Base-by-base conservation (phyloP, 805 yeast genomes). In the Ogataea paradorogensis region DNA sequence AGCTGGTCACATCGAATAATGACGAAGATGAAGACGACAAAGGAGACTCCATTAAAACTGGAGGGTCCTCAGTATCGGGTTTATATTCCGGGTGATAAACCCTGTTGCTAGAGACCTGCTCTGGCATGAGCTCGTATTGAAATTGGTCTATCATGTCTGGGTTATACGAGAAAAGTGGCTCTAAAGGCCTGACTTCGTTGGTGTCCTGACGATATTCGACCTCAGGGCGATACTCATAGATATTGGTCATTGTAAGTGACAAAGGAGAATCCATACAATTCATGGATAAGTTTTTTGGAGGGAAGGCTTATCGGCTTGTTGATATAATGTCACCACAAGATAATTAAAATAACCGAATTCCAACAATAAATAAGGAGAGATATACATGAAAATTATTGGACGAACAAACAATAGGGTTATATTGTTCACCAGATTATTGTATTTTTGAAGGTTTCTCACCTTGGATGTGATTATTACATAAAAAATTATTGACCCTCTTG, bases 21-120 rank as follows among this genome's bases (percentile, higher is more conserved):
- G 53, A 45, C 7, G 51, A 47, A 4, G 54, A 46, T 1, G 50
- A 44, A 4, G 53, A 45, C n/a, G 53, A 50, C 13, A 45, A 20
- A 1, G 54, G 54, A 9, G 51, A 50, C 36, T 47, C 50, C 35
- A 40, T 23, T 16, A 38, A 22, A 9, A 30, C 28, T 24, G 21
- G 35, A 16, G 31, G 9, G 13, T 31, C 33, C 15, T 14, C 26
- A 9, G 9, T 30, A 13, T 31, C 35, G 15, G 21, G 4, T 2
- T n/a, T 6, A n/a, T 29, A 37, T 18, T 18, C 40, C 15, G 34
- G 14, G 4, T n/a, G 30, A 7, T 30, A 21, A 15, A 27, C 18
- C 15, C 35, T 25, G 15, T 11, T 20, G 20, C 27, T 29, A 29
- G 38, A 33, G 38, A 20, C 43, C 30, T 23, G 35, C 43, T 39